Evolutionary conservation across 2,329 filamentous ascomycete genomes (phyloP).

Genomic region (Beauveria sp.): DNA sequence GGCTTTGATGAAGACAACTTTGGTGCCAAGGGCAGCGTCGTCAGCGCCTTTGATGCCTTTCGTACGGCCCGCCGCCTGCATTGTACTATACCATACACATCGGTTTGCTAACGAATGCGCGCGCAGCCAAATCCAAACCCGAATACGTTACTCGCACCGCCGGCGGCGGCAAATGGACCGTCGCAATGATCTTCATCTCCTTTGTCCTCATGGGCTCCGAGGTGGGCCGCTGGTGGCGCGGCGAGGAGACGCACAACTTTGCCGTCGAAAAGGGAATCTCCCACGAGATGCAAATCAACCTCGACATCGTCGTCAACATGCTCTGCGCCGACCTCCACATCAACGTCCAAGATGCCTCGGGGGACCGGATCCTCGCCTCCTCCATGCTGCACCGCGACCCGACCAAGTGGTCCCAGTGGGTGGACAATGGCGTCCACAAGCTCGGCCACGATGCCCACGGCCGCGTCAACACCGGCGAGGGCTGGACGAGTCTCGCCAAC

Average conservation of each 20-base stretch:
- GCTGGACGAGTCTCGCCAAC: constrained; percentile 37
- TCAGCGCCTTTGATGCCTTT: constrained; percentile 94
- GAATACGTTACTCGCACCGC: constrained; percentile 81
- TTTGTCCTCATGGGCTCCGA: constrained; percentile 71
- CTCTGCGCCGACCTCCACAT: constrained; percentile 80
- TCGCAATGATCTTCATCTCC: constrained; percentile 70
- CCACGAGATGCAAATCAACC: constrained; percentile 84
- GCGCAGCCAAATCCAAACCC: constrained; percentile 83
- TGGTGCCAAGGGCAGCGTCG: constrained; percentile 60
- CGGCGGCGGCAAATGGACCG: constrained; percentile 88
- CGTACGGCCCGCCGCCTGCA: constrained; percentile 49
- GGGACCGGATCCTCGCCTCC: constrained; percentile 82
- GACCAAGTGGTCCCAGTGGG: constrained; percentile 79
- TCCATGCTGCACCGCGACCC: constrained; percentile 64
- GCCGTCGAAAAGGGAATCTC: constrained; percentile 87
- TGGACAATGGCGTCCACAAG: constrained; percentile 59
- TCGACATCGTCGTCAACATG: constrained; percentile 91
- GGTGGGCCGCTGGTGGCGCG: constrained; percentile 73
- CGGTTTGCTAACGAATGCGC: not conserved
- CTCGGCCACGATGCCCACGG: constrained; percentile 50
- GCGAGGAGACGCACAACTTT: constrained; percentile 81
- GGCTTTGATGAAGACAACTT: constrained; percentile 69
- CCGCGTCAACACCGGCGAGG: constrained; percentile 47
- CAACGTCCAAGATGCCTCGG: constrained; percentile 93
- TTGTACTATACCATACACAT: not conserved